Conservation (phyloP, 169 alveolate species). For the Plasmodium cynomolgi region DNA sequence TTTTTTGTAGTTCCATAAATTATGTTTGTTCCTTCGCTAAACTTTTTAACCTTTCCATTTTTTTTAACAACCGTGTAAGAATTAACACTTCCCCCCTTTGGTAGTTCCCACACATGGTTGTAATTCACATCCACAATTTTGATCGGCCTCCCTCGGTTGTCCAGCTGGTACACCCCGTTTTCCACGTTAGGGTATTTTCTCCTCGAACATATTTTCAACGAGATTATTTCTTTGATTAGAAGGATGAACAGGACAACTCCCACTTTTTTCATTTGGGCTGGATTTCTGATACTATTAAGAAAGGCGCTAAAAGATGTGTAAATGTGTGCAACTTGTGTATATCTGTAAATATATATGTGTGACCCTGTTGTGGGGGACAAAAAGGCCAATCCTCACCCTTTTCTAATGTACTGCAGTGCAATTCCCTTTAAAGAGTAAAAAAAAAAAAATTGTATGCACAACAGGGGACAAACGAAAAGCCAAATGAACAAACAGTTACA, state of each 20-base stretch:
- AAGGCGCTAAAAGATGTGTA: conserved; percentile 6
- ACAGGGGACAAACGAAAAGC: neutral
- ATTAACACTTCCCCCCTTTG: conserved; percentile 49
- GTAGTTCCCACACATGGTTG: conserved; percentile 63
- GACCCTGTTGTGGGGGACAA: neutral
- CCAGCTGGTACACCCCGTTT: conserved; percentile 71
- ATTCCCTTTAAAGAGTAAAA: neutral
- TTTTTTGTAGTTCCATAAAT: conserved; percentile 69
- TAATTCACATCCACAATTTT: conserved; percentile 69
- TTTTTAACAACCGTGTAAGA: conserved; percentile 64
- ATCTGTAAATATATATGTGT: conserved; percentile 3
- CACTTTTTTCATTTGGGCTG: conserved; percentile 27
- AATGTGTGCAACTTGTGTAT: neutral
- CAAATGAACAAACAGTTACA: neutral
- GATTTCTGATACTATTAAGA: neutral
- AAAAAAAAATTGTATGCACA: neutral
- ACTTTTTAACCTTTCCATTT: conserved; percentile 65
- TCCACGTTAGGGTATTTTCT: conserved; percentile 67
- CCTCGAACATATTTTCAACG: conserved; percentile 5
- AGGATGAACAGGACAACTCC: conserved; percentile 18
- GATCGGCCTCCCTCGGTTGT: conserved; percentile 66
- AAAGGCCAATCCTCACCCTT: neutral
- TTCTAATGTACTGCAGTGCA: neutral
- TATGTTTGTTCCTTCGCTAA: conserved; percentile 73
- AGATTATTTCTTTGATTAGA: conserved; percentile 7